Evolutionary conservation across 2,329 filamentous ascomycete species (phyloP).

Genomic region (Colletotrichum lentis): DNA sequence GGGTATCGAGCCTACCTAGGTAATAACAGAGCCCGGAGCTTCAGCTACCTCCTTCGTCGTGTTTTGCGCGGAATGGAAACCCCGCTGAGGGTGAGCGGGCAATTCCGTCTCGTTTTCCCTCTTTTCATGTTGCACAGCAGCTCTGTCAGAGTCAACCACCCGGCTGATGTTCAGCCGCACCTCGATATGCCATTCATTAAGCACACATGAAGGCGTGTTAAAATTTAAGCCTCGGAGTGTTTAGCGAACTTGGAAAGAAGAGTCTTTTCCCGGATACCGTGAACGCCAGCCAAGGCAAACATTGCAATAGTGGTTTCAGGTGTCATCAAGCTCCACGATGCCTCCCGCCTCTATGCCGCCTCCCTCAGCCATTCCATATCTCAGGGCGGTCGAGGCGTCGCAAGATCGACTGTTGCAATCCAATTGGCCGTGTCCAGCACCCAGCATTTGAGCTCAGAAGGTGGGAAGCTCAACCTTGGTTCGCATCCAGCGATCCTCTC

Average conservation of each 20-base stretch:
- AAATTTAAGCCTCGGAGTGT: neutral
- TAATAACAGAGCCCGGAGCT: neutral
- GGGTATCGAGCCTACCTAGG: conserved; percentile 12
- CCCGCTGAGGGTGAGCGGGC: neutral
- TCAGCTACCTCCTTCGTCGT: conserved; percentile 25
- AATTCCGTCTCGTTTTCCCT: neutral
- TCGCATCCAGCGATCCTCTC: conserved; percentile 13
- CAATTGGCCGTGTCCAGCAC: neutral
- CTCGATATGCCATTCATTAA: neutral
- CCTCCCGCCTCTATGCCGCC: neutral
- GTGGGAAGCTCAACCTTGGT: neutral
- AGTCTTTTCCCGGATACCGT: neutral
- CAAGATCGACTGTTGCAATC: neutral
- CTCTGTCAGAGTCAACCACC: neutral
- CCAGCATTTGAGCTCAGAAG: neutral
- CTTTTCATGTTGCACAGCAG: neutral
- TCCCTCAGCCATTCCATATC: neutral
- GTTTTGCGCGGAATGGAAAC: conserved; percentile 16
- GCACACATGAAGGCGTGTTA: neutral
- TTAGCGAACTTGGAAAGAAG: no score
- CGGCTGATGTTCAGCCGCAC: neutral
- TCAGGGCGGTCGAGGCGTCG: neutral
- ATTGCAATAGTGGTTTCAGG: conserved; percentile 10
- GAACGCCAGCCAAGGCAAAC: neutral
- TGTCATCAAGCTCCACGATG: conserved; percentile 7